Percentiles rank a stretch among this genome's conserved stretches.
These are phyloP conservation scores for Plectosphaerella sp. DNA, from an alignment of 2,329 filamentous ascomycete species.

Conservation along the genomic window DNA sequence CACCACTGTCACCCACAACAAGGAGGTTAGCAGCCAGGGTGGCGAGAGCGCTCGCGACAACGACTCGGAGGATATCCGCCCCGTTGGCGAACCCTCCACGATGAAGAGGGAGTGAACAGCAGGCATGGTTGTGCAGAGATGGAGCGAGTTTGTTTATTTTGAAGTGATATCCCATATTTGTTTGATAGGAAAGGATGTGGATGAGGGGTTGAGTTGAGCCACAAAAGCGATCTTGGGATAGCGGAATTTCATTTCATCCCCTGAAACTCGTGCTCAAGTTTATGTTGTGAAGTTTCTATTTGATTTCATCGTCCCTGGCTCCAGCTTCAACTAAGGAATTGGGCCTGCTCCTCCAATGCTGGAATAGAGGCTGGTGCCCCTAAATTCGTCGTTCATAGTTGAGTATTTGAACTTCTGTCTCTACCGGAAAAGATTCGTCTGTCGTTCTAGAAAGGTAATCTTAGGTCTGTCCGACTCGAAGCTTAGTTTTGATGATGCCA, in stretches of 20 bases:
- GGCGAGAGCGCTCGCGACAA: conserved; percentile 7
- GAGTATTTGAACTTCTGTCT: too few species aligned
- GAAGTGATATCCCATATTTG: not conserved
- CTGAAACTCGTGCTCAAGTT: not conserved
- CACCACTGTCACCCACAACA: conserved; percentile 3
- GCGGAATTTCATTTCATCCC: too few species aligned
- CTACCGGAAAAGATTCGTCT: conserved; percentile 14
- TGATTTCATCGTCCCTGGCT: too few species aligned
- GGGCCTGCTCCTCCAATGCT: too few species aligned
- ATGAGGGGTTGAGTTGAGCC: not conserved
- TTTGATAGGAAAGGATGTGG: too few species aligned
- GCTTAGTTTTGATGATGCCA: conserved; percentile 12
- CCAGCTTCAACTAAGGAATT: too few species aligned
- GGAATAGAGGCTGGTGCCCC: too few species aligned
- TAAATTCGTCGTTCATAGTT: too few species aligned
- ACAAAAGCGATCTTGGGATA: not conserved
- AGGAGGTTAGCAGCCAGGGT: conserved; percentile 4
- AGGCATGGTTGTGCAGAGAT: not conserved
- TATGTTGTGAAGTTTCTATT: not conserved
- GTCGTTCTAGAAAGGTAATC: conserved; percentile 19
- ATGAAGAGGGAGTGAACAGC: not conserved
- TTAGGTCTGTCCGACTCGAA: conserved; percentile 17
- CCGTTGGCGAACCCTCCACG: not conserved
- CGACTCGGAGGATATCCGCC: conserved; percentile 11
- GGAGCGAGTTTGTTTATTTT: not conserved